Evolutionary conservation across 768 basidiomycete genomes (phyloP), one percentile per base, ranked within the genome.

Genomic region (Lactarius deliciosus): DNA sequence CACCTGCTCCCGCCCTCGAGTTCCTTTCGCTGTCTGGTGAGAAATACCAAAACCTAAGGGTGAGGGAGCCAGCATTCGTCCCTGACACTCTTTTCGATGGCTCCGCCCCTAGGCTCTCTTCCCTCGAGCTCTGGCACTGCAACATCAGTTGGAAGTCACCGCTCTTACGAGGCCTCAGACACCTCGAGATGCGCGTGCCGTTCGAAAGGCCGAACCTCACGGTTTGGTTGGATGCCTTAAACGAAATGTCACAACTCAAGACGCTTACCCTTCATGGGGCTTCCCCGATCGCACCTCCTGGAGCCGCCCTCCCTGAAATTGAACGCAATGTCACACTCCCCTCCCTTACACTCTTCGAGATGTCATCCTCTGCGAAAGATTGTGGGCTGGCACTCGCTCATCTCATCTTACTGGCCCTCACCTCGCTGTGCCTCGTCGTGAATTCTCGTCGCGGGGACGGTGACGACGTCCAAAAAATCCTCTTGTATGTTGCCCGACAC

Each of bases 101-200:
- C 2, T 11, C 34, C n/a, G 32, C 58, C 1, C 64, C 64, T 36
- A 60, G 53, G 15, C 57, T 64, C 47, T 34, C 22, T 22, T 47
- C 11, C 16, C 30, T 64, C 20, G 58, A 60, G 25, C 30, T 64
- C 25, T n/a, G 30, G 2, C 25, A 34, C 3, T 60, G 57, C 32
- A 34, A 64, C 41, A 59, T 64, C 41, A 8, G 47, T 32, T 64
- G 64, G 64, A 8, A 11, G 5, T 64, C 64, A 5, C 64, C 57
- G n/a, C 36, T 58, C 16, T 60, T 64, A 13, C 50, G 16, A 50
- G 45, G 45, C 47, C 57, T 64, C 10, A 30, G 18, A 15, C 22
- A 58, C 11, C 32, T 64, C n/a, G 38, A 60, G 20, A 38, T 64
- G 5, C 40, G 32, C 11, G 30, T n/a, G 10, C 15, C 59, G 7